Evolutionary conservation across 805 yeast genomes (phyloP), one percentile per base, ranked within the genome.

Genomic region (Schwanniomyces polymorphus): DNA sequence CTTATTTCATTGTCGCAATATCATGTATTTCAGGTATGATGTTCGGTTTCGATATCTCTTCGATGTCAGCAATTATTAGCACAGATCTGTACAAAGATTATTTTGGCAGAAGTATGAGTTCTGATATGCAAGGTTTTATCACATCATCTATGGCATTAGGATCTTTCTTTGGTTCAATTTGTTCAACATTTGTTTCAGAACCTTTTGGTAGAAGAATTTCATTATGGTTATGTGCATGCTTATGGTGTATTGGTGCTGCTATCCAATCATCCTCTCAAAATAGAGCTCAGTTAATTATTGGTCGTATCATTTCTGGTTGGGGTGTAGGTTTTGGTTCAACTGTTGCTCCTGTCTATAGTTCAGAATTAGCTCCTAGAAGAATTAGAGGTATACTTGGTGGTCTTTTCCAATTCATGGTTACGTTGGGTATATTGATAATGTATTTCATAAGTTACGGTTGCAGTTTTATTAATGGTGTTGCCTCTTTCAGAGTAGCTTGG

Each of bases 11-110:
- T 41, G 76, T 85, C 8, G 53, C 62, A 18, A 74, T 82, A 18
- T 74, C 89, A 39, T 75, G 87, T 47, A 61, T 85, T 16, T 85
- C 87, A 38, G 91, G 91, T 38, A 67, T 82, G 64, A 73, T 86
- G 58, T 80, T 85, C 65, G 94, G 95, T 43, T 79, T 85, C 58
- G 96, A 88, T 61, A 81, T 85, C 43, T 80, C 91, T 2, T 86
- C 95, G 0, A 79, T 88, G 71, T 79, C 91, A 1, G 83, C 87
- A 1, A 85, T 87, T 40, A 27, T 2, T 67, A 70, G 11, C 87
- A 86, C 63, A 34, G 45, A 60, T 11, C n/a, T 58, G 43, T 18
- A 61, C 64, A 31, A 67, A 63, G 57, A 28, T 53, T 65, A 56
- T 56, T 87, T 87, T 67, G 54, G 76, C 48, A n/a, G 67, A 67